Base-by-base conservation (phyloP, 805 yeast species). In the Starmerella apicola region DNA sequence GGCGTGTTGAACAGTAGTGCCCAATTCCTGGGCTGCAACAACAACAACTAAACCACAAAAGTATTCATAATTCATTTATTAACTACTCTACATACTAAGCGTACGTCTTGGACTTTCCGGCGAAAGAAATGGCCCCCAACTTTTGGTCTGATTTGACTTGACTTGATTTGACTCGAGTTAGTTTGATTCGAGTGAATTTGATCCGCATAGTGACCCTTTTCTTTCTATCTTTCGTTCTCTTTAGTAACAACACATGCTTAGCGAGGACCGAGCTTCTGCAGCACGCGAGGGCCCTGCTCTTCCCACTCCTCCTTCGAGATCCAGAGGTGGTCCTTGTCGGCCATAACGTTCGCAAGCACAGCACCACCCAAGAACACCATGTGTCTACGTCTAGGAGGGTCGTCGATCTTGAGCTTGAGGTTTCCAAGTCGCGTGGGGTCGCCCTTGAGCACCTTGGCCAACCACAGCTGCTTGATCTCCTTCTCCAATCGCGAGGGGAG, bases 341-440 rank as follows among this genome's bases (percentile, higher is more conserved):
- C 94, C 97, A 91, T 91, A 52, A 91, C 88, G 58, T 81, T 84
- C 25, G 98, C 97, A 58, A 91, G 70, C 17, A 91, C 97, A 4
- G 97, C 97, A 54, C 98, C 98, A 52, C 98, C 98, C 51, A 88
- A 78, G 63, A 91, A 91, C 26, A 91, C 98, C 96, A 91, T 88
- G 62, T 91, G 95, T 60, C 86, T 81, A 70, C 98, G 84, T 68
- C 97, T 76, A 51, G 98, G 98, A 31, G 98, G 97, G 61, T 91
- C 97, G 62, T 91, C 97, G 54, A 91, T 91, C 63, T 88, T 76
- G 30, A 91, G 95, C 63, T 91, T 91, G 65, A 91, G 88, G 63
- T 86, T 86, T 34, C 50, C 48, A 50, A 91, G 69, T 56, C 97
- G 72, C 15, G 84, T 57, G 21, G 96, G 77, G 62, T 91, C 94